phyloP scores from a whole-genome alignment of 2,329 filamentous ascomycete genomes.

The Fusarium temperatum region DNA sequence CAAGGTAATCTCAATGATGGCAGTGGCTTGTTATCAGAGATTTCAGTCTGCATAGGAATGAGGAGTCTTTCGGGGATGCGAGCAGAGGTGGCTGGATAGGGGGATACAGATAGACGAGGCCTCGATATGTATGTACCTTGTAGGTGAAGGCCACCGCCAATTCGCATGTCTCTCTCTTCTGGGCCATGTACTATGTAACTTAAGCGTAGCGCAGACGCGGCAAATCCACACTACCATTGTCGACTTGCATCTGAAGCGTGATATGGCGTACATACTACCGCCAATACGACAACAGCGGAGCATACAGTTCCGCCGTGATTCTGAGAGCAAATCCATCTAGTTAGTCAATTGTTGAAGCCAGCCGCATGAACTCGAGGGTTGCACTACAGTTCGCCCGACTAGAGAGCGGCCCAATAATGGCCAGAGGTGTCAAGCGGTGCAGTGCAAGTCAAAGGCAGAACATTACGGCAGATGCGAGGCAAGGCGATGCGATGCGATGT shows the following conservation, averaged over 20 bases:
- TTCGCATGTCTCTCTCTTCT: conserved; percentile 9
- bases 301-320: conserved; percentile 16
- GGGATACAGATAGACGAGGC: conserved; percentile 25
- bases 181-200: not conserved
- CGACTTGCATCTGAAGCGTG: conserved; percentile 8
- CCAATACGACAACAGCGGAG: conserved; percentile 23
- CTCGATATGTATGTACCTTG: conserved; percentile 24
- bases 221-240: not conserved
- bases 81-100: conserved; percentile 23
- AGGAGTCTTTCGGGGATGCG: conserved; percentile 15
- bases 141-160: conserved; percentile 20
- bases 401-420: conserved; percentile 17
- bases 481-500: conserved; percentile 16
- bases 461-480: conserved; percentile 28
- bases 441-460: conserved; percentile 25
- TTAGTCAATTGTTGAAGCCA: conserved; percentile 1
- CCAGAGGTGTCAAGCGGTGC: conserved; percentile 6
- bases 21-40: conserved; percentile 6
- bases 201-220: not conserved
- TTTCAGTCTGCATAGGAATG: conserved; percentile 29
- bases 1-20: not conserved
- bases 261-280: conserved; percentile 8
- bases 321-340: not conserved
- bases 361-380: conserved; percentile 34
- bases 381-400: conserved; percentile 24